Evolutionary conservation across 2,329 filamentous ascomycete species (phyloP), one percentile per base, ranked within the genome.

Genomic region (Calonectria crousiana): DNA sequence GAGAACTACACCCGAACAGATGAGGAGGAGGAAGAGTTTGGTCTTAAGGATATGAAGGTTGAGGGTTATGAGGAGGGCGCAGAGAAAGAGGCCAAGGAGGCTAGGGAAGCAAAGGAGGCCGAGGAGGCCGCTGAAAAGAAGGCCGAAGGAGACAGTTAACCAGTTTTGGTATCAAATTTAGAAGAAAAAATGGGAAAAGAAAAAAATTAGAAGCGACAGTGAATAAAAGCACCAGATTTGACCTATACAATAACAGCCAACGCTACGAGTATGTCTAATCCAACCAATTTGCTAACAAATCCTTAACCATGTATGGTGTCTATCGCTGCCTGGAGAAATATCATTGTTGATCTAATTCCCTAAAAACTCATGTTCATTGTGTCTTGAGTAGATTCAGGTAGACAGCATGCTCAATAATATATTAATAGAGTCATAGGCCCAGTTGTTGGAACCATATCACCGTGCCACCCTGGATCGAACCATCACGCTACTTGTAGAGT

Each of bases 1-100:
- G 94, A 95, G 85, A 94, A 95, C 36, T 99, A 99, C 84, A 91
- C 94, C 74, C 91, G 97, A 74, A 98, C 96, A 0, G 92, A 93
- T 0, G 95, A 98, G 84, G 97, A 99, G 83, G 95, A 98, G 85
- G 97, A 99, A 81, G 95, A 98, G 73, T 87, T 99, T 14, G 97
- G 97, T 0, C 86, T 99, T 77, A 92, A 88, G 73, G 97, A 99
- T 82, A 99, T 99, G 93, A 97, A 96, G 89, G 92, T 93, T 0
- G 96, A 98, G 84, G 93, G 92, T 0, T 98, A 99, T 82, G 88
- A 92, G 68, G 90, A 92, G 74, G 73, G 81, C 1, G 84, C 81
- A 49, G 77, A 82, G 73, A 78, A 80, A 67, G 56, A 60, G 32
- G 56, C 34, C 3, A 79, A 78, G 58, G 62, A 69, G 52, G 67